phyloP scores from a whole-genome alignment of 73 alveolate genomes.

The Tetrahymena elliotti region DNA sequence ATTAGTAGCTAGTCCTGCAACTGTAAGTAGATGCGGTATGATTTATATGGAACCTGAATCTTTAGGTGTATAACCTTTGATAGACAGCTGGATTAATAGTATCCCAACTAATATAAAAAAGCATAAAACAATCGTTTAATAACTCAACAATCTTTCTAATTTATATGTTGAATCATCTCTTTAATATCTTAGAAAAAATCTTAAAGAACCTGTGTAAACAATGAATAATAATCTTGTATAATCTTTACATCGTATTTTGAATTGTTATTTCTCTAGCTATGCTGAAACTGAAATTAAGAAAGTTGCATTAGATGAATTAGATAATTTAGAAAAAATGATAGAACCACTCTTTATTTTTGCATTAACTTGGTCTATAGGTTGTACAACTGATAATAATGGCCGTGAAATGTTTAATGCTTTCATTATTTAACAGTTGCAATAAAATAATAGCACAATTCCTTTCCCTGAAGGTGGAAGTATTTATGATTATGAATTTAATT shows the following conservation, averaged over 20 bases:
- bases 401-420: conserved; percentile 75
- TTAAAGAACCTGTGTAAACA: conserved; percentile 80
- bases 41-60: conserved; percentile 98
- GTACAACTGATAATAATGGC: conserved; percentile 80
- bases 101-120: conserved; percentile 19
- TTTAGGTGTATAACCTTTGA: conserved; percentile 55
- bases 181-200: conserved; percentile 64
- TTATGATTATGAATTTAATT: conserved; percentile 83
- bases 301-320: conserved; percentile 73
- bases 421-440: not conserved
- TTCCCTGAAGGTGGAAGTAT: conserved; percentile 54
- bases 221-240: conserved; percentile 74
- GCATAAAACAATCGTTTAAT: conserved; percentile 39
- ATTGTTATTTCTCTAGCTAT: conserved; percentile 76
- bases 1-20: conserved; percentile 99
- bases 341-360: conserved; percentile 73
- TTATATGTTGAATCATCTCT: conserved; percentile 56
- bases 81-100: conserved; percentile 27
- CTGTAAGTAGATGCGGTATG: conserved; percentile 99
- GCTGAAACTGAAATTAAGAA: conserved; percentile 75
- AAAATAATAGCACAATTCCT: conserved; percentile 53
- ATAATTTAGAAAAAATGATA: conserved; percentile 68
- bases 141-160: conserved; percentile 51
- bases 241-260: conserved; percentile 73
- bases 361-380: conserved; percentile 87